phyloP scores from a whole-genome alignment of 2,329 filamentous ascomycete species.

The Colletotrichum nymphaeae region DNA sequence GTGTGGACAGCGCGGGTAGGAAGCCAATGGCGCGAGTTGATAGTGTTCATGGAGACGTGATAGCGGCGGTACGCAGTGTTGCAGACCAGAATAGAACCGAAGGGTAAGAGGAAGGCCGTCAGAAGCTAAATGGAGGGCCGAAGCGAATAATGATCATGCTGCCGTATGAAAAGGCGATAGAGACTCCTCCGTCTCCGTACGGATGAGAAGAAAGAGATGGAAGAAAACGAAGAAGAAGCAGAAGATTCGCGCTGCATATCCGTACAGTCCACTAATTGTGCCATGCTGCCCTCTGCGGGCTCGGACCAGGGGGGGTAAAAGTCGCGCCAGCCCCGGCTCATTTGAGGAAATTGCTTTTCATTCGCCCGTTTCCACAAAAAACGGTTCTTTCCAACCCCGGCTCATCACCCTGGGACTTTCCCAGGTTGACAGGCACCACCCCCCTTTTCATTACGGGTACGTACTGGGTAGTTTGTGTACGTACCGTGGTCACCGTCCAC shows the following conservation, averaged over 20 bases:
- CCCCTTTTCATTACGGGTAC: constrained; percentile 1
- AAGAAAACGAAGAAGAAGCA: neutral
- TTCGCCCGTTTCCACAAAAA: constrained; percentile 34
- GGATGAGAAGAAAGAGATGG: neutral
- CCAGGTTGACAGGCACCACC: constrained; percentile 31
- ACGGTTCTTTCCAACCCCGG: constrained; percentile 1
- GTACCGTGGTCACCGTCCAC: neutral
- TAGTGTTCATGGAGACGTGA: neutral
- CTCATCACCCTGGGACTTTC: constrained; percentile 15
- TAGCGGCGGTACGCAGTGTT: neutral
- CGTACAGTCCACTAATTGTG: neutral
- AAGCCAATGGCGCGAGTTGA: neutral
- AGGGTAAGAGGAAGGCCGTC: neutral
- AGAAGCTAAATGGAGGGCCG: neutral
- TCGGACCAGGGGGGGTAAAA: constrained; percentile 22
- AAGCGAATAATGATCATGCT: neutral
- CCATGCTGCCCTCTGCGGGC: neutral
- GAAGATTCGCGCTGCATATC: neutral
- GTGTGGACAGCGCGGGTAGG: neutral
- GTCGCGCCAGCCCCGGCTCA: constrained; percentile 34
- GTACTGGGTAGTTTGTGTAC: neutral
- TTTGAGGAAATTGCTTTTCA: constrained; percentile 39
- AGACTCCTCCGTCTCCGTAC: too few relatives aligned
- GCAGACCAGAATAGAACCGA: neutral
- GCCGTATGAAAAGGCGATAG: neutral